Base-by-base conservation (phyloP, 331 rosid genomes). In the Cucumis variabilis region DNA sequence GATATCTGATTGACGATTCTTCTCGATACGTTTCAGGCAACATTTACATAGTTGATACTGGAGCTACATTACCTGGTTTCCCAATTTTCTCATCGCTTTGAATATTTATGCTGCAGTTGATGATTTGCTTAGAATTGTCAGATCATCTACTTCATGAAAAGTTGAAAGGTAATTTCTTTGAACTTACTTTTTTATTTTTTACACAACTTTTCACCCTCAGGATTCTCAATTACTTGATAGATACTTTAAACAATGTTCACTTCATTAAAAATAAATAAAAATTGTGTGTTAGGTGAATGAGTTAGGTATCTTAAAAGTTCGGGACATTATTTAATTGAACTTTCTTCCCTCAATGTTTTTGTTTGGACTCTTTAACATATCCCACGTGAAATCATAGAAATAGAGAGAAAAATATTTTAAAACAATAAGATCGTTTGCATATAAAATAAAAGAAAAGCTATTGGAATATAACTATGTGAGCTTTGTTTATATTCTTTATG, bases 61-160 rank as follows among this genome's bases (percentile, higher is more conserved):
- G 98, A 25, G 87, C 20, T 58, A 90, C 96, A 76, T 87, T 95
- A 88, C 91, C 97, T 0, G 96, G 97, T 23, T 69, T 96, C 15
- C 98, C 98, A 67, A 93, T 94, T 85, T 96, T 68, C 89, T 96
- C 99, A 24, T 95, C 98, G 55, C 91, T 94, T 11, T 94, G 89
- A 95, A 8, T 16, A 50, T 73, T 0, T 37, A 16, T 71, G 77
- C n/a, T 7, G 27, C 51, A 20, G 77, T 71, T 71, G n/a, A 71
- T 27, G 37, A 27, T 28, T 28, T 70, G 7, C 27, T 37, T 73
- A 37, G 79, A 72, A 72, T 33, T 17, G 14, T 17, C 50, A 72
- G 21, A 20, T 16, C 50, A 19, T 72, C 50, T 17, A 6, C 50
- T 72, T 16, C 24, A 10, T 1, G 41, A 69, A 69, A 17, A 70